Evolutionary conservation across 345 rosid genomes (phyloP).

Genomic region (Pelargonium nanum): DNA sequence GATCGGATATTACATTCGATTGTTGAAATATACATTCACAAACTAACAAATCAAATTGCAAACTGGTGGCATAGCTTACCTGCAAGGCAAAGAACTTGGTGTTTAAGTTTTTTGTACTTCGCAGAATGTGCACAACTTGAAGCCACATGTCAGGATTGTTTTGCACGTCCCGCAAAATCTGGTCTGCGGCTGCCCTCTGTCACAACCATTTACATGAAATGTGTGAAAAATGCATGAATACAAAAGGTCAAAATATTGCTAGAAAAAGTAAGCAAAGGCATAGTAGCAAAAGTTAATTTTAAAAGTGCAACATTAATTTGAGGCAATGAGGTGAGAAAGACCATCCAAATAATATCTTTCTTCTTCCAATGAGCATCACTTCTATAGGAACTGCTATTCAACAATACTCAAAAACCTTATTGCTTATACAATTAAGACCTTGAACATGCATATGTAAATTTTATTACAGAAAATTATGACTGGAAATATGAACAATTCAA

Average conservation of each 20-base stretch:
- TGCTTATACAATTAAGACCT: too few species aligned
- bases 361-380: background rate
- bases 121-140: constrained; percentile 90
- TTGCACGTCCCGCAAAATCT: constrained; percentile 91
- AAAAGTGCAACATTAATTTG: background rate
- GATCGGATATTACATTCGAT: too few species aligned
- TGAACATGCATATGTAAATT: too few species aligned
- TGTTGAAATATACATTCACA: background rate
- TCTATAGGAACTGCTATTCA: background rate
- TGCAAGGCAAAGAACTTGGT: constrained; percentile 96
- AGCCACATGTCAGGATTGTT: constrained; percentile 97
- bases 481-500: background rate
- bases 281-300: too few species aligned
- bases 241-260: background rate
- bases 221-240: background rate
- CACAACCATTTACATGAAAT: background rate
- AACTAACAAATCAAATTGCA: background rate
- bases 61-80: constrained; percentile 28
- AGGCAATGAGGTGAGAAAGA: background rate
- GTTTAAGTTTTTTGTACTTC: constrained; percentile 66
- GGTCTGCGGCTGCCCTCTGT: constrained; percentile 93
- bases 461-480: too few species aligned
- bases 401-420: too few species aligned
- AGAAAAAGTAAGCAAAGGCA: background rate
- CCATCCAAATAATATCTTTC: background rate